Conservation (phyloP, 768 basidiomycete genomes). For the Collybiopsis luxurians region DNA sequence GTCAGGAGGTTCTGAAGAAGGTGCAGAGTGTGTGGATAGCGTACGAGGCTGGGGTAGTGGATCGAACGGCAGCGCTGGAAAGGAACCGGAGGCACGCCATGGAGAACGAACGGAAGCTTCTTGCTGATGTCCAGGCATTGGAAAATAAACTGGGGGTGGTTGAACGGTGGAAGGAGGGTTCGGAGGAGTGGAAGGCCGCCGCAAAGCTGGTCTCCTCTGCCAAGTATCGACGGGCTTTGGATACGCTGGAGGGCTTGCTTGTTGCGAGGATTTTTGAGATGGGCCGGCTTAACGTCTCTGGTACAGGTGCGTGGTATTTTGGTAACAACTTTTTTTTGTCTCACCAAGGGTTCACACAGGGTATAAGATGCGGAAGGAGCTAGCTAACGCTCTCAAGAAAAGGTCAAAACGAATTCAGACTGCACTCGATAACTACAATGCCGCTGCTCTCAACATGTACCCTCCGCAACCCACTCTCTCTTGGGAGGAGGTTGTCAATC, state of each 20-base stretch:
- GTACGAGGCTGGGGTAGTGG: not conserved
- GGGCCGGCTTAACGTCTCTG: conserved; percentile 11
- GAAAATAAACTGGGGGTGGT: conserved; percentile 10
- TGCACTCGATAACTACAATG: conserved; percentile 12
- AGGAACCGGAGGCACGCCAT: not conserved
- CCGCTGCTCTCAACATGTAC: conserved; percentile 2
- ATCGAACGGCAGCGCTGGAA: not conserved
- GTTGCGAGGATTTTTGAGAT: conserved; percentile 18
- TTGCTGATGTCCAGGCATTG: conserved; percentile 7
- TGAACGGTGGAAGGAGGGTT: conserved; percentile 13
- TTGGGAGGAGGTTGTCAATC: conserved; percentile 18
- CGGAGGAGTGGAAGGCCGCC: conserved; percentile 13
- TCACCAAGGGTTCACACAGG: conserved; percentile 6
- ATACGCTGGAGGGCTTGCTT: conserved; percentile 16
- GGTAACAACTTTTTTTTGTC: not conserved
- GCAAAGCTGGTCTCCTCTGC: conserved; percentile 4
- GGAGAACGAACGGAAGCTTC: conserved; percentile 7
- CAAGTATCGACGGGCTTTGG: conserved; percentile 13
- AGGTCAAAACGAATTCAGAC: conserved; percentile 12
- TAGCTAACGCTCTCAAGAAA: conserved; percentile 12
- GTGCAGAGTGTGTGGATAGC: not conserved
- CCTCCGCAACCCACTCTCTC: conserved; percentile 7
- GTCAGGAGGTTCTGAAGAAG: not conserved
- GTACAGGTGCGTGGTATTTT: conserved; percentile 12
- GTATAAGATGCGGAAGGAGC: conserved; percentile 15